Base-by-base conservation (phyloP, 2,329 filamentous ascomycete species). In the Claviceps spartinae region DNA sequence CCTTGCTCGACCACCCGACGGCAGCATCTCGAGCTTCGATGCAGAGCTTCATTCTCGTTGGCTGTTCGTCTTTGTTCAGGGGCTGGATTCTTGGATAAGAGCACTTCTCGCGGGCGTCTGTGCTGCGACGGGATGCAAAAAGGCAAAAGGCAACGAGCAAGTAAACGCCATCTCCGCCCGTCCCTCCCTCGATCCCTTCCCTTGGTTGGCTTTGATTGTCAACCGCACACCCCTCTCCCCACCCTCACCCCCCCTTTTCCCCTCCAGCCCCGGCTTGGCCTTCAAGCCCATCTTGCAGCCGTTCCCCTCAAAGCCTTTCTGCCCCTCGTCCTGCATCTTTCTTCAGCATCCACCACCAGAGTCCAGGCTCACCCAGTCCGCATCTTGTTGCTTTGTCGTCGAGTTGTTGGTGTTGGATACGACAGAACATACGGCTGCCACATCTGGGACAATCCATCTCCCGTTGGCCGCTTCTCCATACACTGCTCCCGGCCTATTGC, bases 401-500 rank as follows among this genome's bases (percentile, higher is more conserved):
- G 38, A 41, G 41, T 49, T 44, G 42, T 44, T 45, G 43, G n/a
- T 34, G 30, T 47, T 47, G 46, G 37, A 47, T 38, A 38, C 30
- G 30, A 24, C 41, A 51, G 34, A 47, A 18, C 26, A 51, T 36
- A 26, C 44, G 24, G 13, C 42, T 16, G 37, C 20, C 47, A 38
- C 48, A 45, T 50, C 34, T 26, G 8, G 30, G 36, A 45, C 49
- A 24, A 36, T 37, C 26, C 49, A 40, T 42, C 26, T 46, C 47
- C 37, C 42, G 42, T 22, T 42, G 38, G 18, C 37, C n/a, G 45
- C 26, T n/a, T 38, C 34, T 38, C 34, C 34, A 38, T 47, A 11
- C 46, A 51, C 54, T 52, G 46, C 42, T 49, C 49, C 30, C 49
- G 47, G 44, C 54, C 49, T 42, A 49, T 45, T 54, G 46, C 57